These are phyloP conservation scores for Dioscorea alata DNA, from an alignment of 106 monocot genomes.

Conservation along the genomic window DNA sequence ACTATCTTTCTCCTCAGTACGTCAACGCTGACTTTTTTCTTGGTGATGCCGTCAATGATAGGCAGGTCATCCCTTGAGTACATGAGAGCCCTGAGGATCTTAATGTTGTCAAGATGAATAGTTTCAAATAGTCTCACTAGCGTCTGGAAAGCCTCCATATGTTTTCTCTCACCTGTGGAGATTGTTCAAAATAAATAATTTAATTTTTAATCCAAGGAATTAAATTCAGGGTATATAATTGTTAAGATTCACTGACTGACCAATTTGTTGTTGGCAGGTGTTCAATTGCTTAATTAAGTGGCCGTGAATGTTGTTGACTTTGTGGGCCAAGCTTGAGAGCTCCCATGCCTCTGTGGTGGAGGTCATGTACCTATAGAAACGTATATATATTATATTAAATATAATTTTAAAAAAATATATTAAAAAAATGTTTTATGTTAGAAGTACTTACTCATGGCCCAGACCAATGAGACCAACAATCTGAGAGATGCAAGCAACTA, in stretches of 20 bases:
- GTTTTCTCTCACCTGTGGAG: conserved; percentile 51
- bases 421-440: too few species aligned
- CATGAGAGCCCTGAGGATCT: conserved; percentile 61
- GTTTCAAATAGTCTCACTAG: conserved; percentile 58
- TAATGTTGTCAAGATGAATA: conserved; percentile 72
- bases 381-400: neutral
- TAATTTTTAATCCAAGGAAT: too few species aligned
- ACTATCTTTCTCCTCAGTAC: conserved; percentile 72
- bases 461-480: conserved; percentile 52
- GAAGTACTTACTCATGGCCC: conserved; percentile 49
- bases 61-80: conserved; percentile 60
- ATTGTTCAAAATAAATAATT: neutral
- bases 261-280: conserved; percentile 37
- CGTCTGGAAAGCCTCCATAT: conserved; percentile 49
- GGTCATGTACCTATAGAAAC: conserved; percentile 36
- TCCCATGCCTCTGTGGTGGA: conserved; percentile 76
- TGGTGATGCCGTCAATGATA: conserved; percentile 44
- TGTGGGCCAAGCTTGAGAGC: conserved; percentile 77
- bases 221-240: too few species aligned
- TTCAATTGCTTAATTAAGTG: conserved; percentile 56
- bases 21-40: conserved; percentile 49
- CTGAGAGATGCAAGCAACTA: conserved; percentile 55
- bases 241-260: conserved; percentile 18
- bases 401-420: too few species aligned
- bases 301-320: conserved; percentile 52